phyloP scores from a whole-genome alignment of 495 filamentous ascomycete genomes.

The Talaromyces nanjingensis region DNA sequence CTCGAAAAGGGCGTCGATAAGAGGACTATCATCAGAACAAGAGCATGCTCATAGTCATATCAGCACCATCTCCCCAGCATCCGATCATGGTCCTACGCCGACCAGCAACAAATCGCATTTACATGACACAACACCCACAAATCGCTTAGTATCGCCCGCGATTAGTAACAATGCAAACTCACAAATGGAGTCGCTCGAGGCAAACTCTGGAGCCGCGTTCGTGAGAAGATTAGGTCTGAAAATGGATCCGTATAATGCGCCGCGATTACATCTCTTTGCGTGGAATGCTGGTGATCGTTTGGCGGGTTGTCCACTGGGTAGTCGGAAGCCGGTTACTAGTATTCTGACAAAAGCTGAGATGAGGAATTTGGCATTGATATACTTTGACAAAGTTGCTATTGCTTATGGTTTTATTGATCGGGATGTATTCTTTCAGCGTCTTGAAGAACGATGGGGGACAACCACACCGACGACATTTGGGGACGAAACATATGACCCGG shows the following conservation, averaged over 20 bases:
- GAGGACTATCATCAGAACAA: neutral
- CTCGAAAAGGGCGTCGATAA: neutral
- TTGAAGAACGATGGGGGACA: constrained; percentile 27
- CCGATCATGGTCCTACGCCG: neutral
- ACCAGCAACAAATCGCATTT: neutral
- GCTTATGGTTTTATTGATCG: constrained; percentile 43
- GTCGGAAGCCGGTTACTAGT: constrained; percentile 19
- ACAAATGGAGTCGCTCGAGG: constrained; percentile 26
- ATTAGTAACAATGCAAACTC: constrained; percentile 17
- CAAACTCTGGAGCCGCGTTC: constrained; percentile 47
- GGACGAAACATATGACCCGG: constrained; percentile 18
- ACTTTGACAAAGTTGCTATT: constrained; percentile 40
- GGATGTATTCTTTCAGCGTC: constrained; percentile 18
- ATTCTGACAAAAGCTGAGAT: constrained; percentile 30
- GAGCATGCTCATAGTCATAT: neutral
- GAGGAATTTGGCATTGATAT: constrained; percentile 28
- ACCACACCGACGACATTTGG: neutral
- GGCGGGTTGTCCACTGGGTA: constrained; percentile 11
- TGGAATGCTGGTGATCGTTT: constrained; percentile 44
- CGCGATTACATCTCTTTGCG: constrained; percentile 42
- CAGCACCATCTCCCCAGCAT: neutral
- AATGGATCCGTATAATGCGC: constrained; percentile 40
- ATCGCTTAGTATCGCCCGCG: neutral
- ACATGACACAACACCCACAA: neutral
- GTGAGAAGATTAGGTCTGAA: constrained; percentile 41